Evolutionary conservation across 2,329 filamentous ascomycete species (phyloP), one percentile per base, ranked within the genome.

Genomic region (Colletotrichum sp.): DNA sequence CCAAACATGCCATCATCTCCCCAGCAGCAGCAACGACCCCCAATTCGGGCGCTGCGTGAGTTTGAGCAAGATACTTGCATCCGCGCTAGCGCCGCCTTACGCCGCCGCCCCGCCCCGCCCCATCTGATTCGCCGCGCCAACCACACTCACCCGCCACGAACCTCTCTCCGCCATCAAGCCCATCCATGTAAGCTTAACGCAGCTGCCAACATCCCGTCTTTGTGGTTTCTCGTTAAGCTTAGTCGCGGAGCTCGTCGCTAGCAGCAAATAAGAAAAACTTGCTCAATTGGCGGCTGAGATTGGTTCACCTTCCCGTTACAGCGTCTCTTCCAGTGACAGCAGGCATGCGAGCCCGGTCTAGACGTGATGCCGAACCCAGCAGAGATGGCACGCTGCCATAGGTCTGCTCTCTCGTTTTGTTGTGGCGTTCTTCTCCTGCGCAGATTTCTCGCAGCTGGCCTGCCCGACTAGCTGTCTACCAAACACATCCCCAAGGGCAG

Each of bases 201-300:
- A 13, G 24, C 22, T 39, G 13, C 32, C 10, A 24, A 5, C 22
- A 18, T 16, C n/a, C 44, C 30, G 16, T 22, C 12, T 28, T 26
- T 22, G 16, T 24, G 26, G 18, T 12, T 30, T 44, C 3, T 32
- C 12, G 6, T 57, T 39, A 26, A 34, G 28, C 68, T 30, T 28
- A 7, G 57, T 13, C 26, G 34, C 67, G 22, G 15, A 52, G 44
- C 60, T 72, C 26, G 26, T 55, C 26, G n/a, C 59, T 44, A 57
- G 65, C n/a, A 44, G 18, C 26, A 65, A 65, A 68, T 36, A 52
- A 52, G n/a, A 22, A 52, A 69, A 78, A 78, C 78, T 79, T 81
- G 80, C 80, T 80, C 79, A 80, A 78, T 79, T 79, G 77, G 77
- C 73, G 73, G 34, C 68, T 26, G 65, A 66, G n/a, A 77, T 76